These are phyloP conservation scores for Aspergillus aculeatinus DNA, from an alignment of 2,329 filamentous ascomycete species.

Conservation along the genomic window DNA sequence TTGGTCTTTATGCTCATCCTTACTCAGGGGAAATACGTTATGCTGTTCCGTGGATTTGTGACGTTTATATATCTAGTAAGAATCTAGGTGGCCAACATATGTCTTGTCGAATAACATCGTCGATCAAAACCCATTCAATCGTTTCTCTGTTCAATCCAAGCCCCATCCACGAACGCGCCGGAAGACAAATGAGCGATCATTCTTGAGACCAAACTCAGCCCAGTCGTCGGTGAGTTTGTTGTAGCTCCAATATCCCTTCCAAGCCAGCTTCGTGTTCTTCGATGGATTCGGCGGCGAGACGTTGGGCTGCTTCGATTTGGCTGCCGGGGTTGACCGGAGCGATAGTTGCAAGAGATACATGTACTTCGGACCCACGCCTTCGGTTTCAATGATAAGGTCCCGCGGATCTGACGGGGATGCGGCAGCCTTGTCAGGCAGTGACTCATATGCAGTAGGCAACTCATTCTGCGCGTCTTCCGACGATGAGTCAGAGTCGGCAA, in stretches of 20 bases:
- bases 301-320: conserved; percentile 46
- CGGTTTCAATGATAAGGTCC: conserved; percentile 79
- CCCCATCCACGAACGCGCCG: conserved; percentile 62
- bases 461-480: conserved; percentile 30
- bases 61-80: no score
- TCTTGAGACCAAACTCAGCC: conserved; percentile 71
- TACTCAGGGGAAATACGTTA: no score
- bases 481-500: conserved; percentile 21
- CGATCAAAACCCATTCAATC: not conserved
- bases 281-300: conserved; percentile 43
- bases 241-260: conserved; percentile 90
- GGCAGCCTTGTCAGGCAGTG: conserved; percentile 17
- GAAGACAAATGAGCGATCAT: conserved; percentile 63
- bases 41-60: no score
- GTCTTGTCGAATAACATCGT: not conserved
- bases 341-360: conserved; percentile 78
- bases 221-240: conserved; percentile 88
- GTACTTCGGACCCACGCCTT: conserved; percentile 76
- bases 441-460: conserved; percentile 29
- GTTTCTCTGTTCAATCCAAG: conserved; percentile 27
- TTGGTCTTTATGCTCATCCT: no score
- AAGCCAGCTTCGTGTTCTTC: conserved; percentile 81
- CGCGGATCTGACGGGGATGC: conserved; percentile 40
- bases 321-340: conserved; percentile 56
- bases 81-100: not conserved